These are phyloP conservation scores for Rhizopogon roseolus DNA, from an alignment of 768 basidiomycete genomes.

Conservation along the genomic window DNA sequence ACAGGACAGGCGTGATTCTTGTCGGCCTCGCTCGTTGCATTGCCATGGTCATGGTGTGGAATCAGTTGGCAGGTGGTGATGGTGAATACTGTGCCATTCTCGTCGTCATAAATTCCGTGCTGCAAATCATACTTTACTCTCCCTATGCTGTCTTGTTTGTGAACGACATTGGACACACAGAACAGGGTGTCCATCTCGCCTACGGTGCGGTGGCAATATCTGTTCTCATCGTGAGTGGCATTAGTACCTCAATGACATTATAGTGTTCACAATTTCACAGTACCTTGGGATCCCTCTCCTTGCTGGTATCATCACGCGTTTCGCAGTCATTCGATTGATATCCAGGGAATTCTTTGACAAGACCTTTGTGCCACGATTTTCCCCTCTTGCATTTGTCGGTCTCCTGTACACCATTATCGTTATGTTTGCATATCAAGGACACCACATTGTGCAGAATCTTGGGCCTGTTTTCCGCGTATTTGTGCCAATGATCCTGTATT, in stretches of 20 bases:
- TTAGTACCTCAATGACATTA: background rate
- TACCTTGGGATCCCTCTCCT: slow-evolving; percentile 81
- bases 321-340: slow-evolving; percentile 39
- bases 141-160: slow-evolving; percentile 73
- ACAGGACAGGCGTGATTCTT: slow-evolving; percentile 77
- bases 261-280: slow-evolving; percentile 27
- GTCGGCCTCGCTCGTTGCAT: slow-evolving; percentile 47
- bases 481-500: slow-evolving; percentile 79
- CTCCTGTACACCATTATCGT: slow-evolving; percentile 79
- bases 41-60: slow-evolving; percentile 83
- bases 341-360: slow-evolving; percentile 46
- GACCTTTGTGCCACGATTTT: slow-evolving; percentile 64
- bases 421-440: slow-evolving; percentile 67
- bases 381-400: slow-evolving; percentile 66
- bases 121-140: slow-evolving; percentile 69
- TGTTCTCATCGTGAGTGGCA: slow-evolving; percentile 61
- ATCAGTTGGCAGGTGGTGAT: slow-evolving; percentile 66
- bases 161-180: slow-evolving; percentile 54
- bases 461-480: slow-evolving; percentile 76
- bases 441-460: slow-evolving; percentile 68
- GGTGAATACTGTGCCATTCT: slow-evolving; percentile 72
- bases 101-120: slow-evolving; percentile 72
- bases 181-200: slow-evolving; percentile 37
- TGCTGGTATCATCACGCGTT: slow-evolving; percentile 69
- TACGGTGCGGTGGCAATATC: slow-evolving; percentile 61